Conservation (phyloP, 192 early-diverging fungal genomes). For the Backusella psychrophila region DNA sequence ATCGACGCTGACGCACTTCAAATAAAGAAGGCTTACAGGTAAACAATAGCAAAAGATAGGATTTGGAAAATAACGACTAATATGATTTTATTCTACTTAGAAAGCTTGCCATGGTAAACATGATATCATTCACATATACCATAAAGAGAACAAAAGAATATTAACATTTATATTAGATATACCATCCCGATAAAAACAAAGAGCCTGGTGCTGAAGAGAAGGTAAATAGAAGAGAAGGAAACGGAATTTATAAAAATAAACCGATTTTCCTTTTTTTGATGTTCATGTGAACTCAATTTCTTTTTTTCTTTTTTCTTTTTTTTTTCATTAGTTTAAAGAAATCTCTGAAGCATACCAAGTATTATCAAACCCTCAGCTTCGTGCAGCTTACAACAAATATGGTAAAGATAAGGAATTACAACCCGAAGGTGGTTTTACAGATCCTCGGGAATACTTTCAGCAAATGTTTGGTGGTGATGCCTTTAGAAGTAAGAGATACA, state of each 20-base stretch:
- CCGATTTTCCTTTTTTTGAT: too few species aligned
- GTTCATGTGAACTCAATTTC: too few species aligned
- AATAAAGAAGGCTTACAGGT: slow-evolving; percentile 41
- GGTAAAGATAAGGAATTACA: slow-evolving; percentile 59
- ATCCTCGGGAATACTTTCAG: slow-evolving; percentile 82
- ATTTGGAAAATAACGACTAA: neutral
- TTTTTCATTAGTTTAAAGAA: slow-evolving; percentile 59
- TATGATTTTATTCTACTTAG: neutral
- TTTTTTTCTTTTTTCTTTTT: too few species aligned
- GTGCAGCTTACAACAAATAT: slow-evolving; percentile 80
- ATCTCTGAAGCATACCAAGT: slow-evolving; percentile 91
- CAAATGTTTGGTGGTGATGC: slow-evolving; percentile 90
- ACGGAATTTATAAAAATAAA: too few species aligned
- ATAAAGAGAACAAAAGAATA: neutral
- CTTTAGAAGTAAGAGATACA: slow-evolving; percentile 36
- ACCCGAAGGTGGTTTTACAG: slow-evolving; percentile 50
- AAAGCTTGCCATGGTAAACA: slow-evolving; percentile 38
- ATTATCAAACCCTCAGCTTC: slow-evolving; percentile 75
- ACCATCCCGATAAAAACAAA: slow-evolving; percentile 47
- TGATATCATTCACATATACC: neutral
- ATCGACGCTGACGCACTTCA: slow-evolving; percentile 24
- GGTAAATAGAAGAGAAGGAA: too few species aligned
- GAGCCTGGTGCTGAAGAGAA: slow-evolving; percentile 70
- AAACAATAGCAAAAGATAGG: slow-evolving; percentile 2
- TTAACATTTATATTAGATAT: slow-evolving; percentile 12